Evolutionary conservation across 2,329 filamentous ascomycete genomes (phyloP).

Genomic region (Scedosporium aurantiacum): DNA sequence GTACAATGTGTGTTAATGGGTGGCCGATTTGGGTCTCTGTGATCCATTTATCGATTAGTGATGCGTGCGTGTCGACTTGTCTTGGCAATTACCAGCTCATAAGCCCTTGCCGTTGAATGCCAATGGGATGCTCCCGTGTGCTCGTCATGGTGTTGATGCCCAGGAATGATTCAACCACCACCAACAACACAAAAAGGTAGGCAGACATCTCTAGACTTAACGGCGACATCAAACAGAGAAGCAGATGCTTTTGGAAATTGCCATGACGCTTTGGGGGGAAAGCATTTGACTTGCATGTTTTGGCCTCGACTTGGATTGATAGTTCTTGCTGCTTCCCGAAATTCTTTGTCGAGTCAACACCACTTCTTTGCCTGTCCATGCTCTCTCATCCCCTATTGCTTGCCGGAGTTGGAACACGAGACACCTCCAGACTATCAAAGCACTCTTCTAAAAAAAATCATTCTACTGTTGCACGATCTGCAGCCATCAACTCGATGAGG

Average conservation of each 20-base stretch:
- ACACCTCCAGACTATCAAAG: neutral
- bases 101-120: neutral
- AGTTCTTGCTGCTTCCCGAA: too few relatives aligned
- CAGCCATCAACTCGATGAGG: too few relatives aligned
- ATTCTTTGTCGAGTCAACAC: neutral
- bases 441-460: neutral
- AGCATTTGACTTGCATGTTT: too few relatives aligned
- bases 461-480: neutral
- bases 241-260: too few relatives aligned
- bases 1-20: neutral
- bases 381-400: neutral
- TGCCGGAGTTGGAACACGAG: neutral
- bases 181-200: too few relatives aligned
- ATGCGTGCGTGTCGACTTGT: neutral
- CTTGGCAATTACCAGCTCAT: neutral
- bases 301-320: too few relatives aligned
- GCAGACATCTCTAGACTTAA: too few relatives aligned
- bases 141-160: neutral
- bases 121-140: neutral
- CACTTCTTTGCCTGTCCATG: neutral
- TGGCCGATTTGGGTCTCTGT: neutral
- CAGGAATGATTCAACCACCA: neutral
- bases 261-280: too few relatives aligned
- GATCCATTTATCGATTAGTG: neutral
- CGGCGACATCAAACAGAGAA: too few relatives aligned